Percentiles rank a stretch among this genome's conserved stretches.
Evolutionary conservation across 805 yeast species (phyloP).

Genomic region (Wickerhamiella bombiphila): DNA sequence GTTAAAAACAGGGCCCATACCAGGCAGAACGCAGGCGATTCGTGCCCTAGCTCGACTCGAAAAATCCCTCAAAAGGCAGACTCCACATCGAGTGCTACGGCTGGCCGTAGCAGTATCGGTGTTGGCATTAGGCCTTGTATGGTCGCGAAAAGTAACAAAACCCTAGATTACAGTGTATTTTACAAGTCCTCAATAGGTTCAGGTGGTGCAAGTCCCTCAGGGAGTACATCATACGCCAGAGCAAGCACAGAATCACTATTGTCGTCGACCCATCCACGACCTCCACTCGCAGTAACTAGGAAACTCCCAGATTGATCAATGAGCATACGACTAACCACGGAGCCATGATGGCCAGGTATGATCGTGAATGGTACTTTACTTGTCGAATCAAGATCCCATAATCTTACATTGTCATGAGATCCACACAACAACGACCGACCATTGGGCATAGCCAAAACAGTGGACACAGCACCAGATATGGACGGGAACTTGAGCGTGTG

Average conservation of each 20-base stretch:
- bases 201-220: no score
- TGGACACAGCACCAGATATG: constrained; percentile 82
- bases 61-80: background rate
- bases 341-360: constrained; percentile 95
- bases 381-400: constrained; percentile 51
- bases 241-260: constrained; percentile 68
- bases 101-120: background rate
- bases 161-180: no score
- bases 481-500: constrained; percentile 60
- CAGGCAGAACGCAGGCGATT: constrained; percentile 9
- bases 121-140: no score
- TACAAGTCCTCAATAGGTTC: no score
- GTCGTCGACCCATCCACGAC: constrained; percentile 85
- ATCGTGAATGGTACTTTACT: constrained; percentile 59
- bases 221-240: constrained; percentile 43
- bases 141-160: no score
- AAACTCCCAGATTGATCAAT: constrained; percentile 82
- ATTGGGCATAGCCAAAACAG: constrained; percentile 68
- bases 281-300: constrained; percentile 83
- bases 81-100: background rate
- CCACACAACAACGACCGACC: constrained; percentile 71
- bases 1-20: constrained; percentile 20
- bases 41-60: constrained; percentile 10
- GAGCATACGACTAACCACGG: constrained; percentile 57
- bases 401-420: constrained; percentile 74